Conservation (phyloP, 1,139 yeast genomes). For the Sugiyamaella japonica region DNA sequence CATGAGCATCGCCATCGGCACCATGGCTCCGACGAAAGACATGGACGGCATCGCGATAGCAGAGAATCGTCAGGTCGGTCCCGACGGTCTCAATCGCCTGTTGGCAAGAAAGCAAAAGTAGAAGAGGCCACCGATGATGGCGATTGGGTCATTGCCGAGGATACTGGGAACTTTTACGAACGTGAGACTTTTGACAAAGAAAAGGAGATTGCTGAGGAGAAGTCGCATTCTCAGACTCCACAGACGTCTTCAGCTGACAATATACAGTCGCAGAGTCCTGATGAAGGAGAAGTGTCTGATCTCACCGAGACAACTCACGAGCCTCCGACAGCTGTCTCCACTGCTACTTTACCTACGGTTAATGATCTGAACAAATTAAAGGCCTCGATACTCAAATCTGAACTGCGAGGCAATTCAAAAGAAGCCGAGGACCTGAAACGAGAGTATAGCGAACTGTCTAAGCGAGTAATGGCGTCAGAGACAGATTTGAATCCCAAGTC, state of each 20-base stretch:
- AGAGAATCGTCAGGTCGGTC: not conserved
- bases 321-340: conserved; percentile 16
- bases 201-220: not conserved
- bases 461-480: not conserved
- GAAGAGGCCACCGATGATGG: conserved; percentile 27
- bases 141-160: conserved; percentile 36
- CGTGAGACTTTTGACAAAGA: conserved; percentile 7
- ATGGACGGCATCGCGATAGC: conserved; percentile 14
- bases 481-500: conserved; percentile 13
- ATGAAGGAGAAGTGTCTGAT: conserved; percentile 16
- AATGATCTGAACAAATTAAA: conserved; percentile 39
- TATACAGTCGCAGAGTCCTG: not conserved
- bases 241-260: not conserved
- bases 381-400: conserved; percentile 43
- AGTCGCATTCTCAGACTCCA: not conserved
- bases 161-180: conserved; percentile 24
- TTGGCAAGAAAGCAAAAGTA: not conserved
- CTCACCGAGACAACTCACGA: not conserved
- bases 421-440: conserved; percentile 34
- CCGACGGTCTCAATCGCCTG: not conserved
- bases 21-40: conserved; percentile 11
- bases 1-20: conserved; percentile 18
- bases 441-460: conserved; percentile 33
- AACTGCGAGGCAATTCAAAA: conserved; percentile 34
- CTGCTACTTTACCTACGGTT: conserved; percentile 8